These are phyloP conservation scores for Poteriospumella lacustris DNA, from an alignment of 108 stramenopile species.

Conservation along the genomic window DNA sequence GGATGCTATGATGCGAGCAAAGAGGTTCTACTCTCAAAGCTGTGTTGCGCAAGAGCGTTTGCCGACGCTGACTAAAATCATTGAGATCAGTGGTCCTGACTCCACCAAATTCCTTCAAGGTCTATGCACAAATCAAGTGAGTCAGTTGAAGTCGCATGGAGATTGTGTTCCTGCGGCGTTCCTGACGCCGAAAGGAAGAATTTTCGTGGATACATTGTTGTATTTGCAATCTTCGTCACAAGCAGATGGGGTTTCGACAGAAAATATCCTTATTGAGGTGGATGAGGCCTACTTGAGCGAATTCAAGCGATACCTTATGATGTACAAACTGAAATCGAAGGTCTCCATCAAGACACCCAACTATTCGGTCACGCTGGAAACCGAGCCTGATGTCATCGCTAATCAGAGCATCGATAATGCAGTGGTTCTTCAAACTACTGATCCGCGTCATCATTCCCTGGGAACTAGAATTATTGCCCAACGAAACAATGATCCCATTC, in stretches of 20 bases:
- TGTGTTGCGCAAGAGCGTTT: not conserved
- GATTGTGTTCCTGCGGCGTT: conserved; percentile 28
- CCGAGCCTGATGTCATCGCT: not conserved
- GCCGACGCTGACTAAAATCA: no score
- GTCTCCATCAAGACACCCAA: not conserved
- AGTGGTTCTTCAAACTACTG: not conserved
- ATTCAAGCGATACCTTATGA: conserved; percentile 20
- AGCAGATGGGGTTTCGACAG: not conserved
- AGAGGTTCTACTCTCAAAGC: not conserved
- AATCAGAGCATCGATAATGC: not conserved
- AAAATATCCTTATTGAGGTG: conserved; percentile 26
- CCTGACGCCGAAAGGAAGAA: conserved; percentile 37
- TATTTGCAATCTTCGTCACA: not conserved
- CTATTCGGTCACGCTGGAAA: no score
- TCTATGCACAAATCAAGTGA: conserved; percentile 31
- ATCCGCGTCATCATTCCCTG: not conserved
- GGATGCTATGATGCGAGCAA: not conserved
- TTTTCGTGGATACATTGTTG: conserved; percentile 24
- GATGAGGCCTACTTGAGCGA: not conserved
- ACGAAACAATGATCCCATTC: conserved; percentile 35
- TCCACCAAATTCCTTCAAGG: conserved; percentile 35
- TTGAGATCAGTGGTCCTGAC: conserved; percentile 32
- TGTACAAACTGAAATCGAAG: conserved; percentile 31
- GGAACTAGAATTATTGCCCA: conserved; percentile 20
- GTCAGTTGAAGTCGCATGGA: not conserved